phyloP scores from a whole-genome alignment of 306 rosid genomes.

The Datisca glomerata region DNA sequence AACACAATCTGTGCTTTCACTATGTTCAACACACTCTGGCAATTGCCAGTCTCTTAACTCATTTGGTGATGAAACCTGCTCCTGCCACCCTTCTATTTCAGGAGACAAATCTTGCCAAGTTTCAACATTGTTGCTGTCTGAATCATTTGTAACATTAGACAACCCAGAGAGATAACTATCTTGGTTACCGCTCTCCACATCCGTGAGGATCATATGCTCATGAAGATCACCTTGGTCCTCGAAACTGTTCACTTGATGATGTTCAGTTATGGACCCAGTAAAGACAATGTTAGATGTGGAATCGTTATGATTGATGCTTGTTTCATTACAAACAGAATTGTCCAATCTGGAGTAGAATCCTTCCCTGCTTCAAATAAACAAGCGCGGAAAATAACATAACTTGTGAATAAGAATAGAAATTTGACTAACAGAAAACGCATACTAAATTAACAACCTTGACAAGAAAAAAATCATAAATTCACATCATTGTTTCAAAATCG shows the following conservation, averaged over 20 bases:
- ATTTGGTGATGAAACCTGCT: conserved; percentile 24
- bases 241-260: conserved; percentile 29
- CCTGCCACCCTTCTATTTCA: conserved; percentile 25
- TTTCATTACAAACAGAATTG: conserved; percentile 39
- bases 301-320: conserved; percentile 36
- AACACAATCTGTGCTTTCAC: conserved; percentile 23
- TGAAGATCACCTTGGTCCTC: conserved; percentile 24
- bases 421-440: no score
- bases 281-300: conserved; percentile 26
- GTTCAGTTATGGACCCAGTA: conserved; percentile 27
- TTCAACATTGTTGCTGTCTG: conserved; percentile 23
- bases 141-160: conserved; percentile 22
- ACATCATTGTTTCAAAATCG: no score
- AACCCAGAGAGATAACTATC: conserved; percentile 15
- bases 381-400: no score
- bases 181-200: conserved; percentile 23
- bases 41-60: conserved; percentile 20
- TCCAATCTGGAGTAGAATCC: conserved; percentile 65
- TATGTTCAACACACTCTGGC: conserved; percentile 5
- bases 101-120: conserved; percentile 27
- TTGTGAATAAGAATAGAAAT: no score
- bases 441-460: no score
- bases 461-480: no score
- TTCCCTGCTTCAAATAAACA: conserved; percentile 53
- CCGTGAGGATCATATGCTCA: conserved; percentile 27